Evolutionary conservation across 139 green algal genomes (phyloP).

Genomic region (Gonium pectorale): DNA sequence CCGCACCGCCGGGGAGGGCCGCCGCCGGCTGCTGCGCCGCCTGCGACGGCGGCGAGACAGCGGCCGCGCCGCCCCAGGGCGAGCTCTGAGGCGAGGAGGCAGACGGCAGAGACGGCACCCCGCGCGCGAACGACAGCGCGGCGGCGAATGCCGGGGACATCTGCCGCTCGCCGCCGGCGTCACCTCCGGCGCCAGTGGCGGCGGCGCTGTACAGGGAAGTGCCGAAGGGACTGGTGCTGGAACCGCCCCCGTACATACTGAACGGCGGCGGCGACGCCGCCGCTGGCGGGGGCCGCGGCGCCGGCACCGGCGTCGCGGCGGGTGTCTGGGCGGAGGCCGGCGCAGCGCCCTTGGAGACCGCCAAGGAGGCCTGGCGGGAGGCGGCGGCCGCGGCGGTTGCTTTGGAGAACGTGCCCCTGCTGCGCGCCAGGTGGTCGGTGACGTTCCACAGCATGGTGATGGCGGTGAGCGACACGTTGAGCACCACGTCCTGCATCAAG

Average conservation of each 20-base stretch:
- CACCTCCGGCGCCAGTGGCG: background rate
- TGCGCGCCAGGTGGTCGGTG: constrained; percentile 78
- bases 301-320: background rate
- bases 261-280: background rate
- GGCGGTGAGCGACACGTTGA: constrained; percentile 93
- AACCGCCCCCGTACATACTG: no score
- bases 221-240: constrained; percentile 2
- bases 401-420: constrained; percentile 26
- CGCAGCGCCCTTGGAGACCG: no score
- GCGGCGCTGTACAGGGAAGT: background rate
- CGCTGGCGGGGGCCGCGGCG: background rate
- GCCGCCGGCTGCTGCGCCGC: background rate
- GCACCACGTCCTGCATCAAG: constrained; percentile 61
- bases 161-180: background rate
- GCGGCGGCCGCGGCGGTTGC: no score
- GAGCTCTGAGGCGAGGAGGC: background rate
- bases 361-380: no score
- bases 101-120: constrained; percentile 4
- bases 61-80: background rate
- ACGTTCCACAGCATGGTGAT: constrained; percentile 93
- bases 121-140: constrained; percentile 31
- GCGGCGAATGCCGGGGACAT: constrained; percentile 32
- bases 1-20: no score
- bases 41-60: background rate
- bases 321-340: no score